phyloP scores from a whole-genome alignment of 2,329 filamentous ascomycete genomes.

The Cercospora sp. region DNA sequence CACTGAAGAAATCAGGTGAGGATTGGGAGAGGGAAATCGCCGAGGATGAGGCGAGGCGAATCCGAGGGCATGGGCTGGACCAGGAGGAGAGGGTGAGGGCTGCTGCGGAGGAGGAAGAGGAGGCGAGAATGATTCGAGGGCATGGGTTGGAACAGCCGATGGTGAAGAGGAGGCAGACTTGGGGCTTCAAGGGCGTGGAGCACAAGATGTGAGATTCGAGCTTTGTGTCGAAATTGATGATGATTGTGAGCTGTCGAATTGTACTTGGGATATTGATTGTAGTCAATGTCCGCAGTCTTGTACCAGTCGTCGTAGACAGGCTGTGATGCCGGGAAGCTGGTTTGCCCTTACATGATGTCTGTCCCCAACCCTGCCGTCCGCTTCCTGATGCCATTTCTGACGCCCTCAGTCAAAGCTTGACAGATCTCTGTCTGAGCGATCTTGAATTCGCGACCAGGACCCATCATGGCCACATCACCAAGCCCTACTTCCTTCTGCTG shows the following conservation, averaged over 20 bases:
- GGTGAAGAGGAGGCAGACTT: not conserved
- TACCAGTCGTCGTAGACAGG: too few relatives aligned
- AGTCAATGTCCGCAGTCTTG: too few relatives aligned
- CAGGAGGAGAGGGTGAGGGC: not conserved
- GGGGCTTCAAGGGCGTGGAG: not conserved
- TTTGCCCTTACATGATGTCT: too few relatives aligned
- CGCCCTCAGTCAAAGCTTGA: not conserved
- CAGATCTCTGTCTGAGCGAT: not conserved
- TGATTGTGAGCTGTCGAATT: not conserved
- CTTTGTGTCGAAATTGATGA: not conserved
- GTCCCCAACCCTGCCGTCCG: not conserved
- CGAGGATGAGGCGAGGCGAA: not conserved
- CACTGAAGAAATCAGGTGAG: not conserved
- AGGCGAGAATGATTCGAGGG: not conserved
- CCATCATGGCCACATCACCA: not conserved
- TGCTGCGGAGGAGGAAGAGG: not conserved
- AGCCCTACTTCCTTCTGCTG: not conserved
- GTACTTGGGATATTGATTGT: too few relatives aligned
- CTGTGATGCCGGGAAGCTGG: too few relatives aligned
- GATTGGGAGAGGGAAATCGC: not conserved
- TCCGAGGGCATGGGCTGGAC: not conserved
- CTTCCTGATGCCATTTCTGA: not conserved
- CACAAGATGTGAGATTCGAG: not conserved
- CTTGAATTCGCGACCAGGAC: not conserved
- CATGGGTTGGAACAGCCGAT: not conserved